A percentile compares a stretch with the other conserved stretches of the same genome.
Evolutionary conservation across 2,329 filamentous ascomycete species (phyloP).

Genomic region (Coniochaeta sp.): DNA sequence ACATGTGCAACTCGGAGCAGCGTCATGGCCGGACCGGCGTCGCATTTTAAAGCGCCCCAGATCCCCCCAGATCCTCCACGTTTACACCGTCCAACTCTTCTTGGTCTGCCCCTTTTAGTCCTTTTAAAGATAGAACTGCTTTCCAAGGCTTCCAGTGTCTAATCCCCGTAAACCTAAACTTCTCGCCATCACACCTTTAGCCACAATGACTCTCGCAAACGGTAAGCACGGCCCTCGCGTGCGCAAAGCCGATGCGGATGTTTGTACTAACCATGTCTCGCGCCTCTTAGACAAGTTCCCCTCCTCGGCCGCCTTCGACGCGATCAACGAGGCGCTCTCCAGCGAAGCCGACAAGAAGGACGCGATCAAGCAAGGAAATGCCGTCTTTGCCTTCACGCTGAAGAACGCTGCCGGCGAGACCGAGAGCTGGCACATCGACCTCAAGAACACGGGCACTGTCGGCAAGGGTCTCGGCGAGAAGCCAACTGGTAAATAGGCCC

Average conservation of each 20-base stretch:
- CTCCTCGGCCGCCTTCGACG: constrained; percentile 84
- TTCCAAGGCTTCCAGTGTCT: neutral
- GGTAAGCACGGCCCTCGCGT: constrained; percentile 35
- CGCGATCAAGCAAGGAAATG: constrained; percentile 81
- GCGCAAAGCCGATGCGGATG: neutral
- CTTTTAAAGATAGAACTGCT: neutral
- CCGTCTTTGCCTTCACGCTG: constrained; percentile 83
- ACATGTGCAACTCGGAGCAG: constrained; percentile 3
- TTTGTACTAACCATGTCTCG: neutral
- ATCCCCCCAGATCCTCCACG: neutral
- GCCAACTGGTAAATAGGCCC: constrained; percentile 60
- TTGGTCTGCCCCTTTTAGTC: neutral
- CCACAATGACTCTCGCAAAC: constrained; percentile 66
- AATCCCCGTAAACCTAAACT: neutral
- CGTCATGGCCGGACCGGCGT: neutral
- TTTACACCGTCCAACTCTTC: neutral
- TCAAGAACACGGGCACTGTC: constrained; percentile 83
- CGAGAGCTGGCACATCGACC: constrained; percentile 88
- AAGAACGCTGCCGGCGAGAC: constrained; percentile 80
- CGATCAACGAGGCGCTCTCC: constrained; percentile 67
- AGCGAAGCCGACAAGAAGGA: constrained; percentile 68
- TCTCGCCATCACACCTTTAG: constrained; percentile 2
- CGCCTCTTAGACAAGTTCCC: constrained; percentile 65
- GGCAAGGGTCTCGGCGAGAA: constrained; percentile 73
- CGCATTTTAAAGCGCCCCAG: neutral